Base-by-base conservation (phyloP, 306 rosid species). In the Aeschynomene evenia region DNA sequence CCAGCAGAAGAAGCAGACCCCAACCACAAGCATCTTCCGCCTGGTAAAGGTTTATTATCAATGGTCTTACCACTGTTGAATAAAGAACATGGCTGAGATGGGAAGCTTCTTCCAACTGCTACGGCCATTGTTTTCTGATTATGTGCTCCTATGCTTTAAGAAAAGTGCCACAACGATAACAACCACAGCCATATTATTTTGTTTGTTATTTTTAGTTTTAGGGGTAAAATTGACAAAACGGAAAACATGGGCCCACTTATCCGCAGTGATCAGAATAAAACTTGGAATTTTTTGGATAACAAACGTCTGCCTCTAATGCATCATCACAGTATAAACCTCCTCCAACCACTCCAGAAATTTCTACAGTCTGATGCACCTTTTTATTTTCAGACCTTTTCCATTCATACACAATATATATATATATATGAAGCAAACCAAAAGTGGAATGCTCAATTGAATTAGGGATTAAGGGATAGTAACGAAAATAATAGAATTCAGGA, bases 91-190 rank as follows among this genome's bases (percentile, higher is more conserved):
- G 88, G 83, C 40, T 72, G 95, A 48, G 77, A 40, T 46, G 74
- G 83, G 73, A 84, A 72, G 71, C 76, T 71, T 81, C 86, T 83
- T 70, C 82, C 85, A 13, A 74, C 79, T 74, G 86, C 77, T 53
- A 72, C 71, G 13, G 85, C 91, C 96, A 88, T 94, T 76, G 64
- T 67, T 76, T 23, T 73, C 73, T 66, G 50, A 31, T 63, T 77
- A 62, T 70, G 76, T 34, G 28, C 42, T 69, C 62, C n/a, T 34
- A 63, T 63, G 73, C 65, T 80, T 68, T n/a, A n/a, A n/a, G n/a
- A 73, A 63, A 77, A 66, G 57, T 74, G 70, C 70, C 53, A 80
- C 80, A 61, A 63, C 63, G 74, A 70, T 53, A 1, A 24, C 34
- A 33, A 43, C 80, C 82, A 67, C 79, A 78, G 20, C 50, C 73